Conservation (phyloP, 495 filamentous ascomycete species). For the Lophiostoma macrostomum region DNA sequence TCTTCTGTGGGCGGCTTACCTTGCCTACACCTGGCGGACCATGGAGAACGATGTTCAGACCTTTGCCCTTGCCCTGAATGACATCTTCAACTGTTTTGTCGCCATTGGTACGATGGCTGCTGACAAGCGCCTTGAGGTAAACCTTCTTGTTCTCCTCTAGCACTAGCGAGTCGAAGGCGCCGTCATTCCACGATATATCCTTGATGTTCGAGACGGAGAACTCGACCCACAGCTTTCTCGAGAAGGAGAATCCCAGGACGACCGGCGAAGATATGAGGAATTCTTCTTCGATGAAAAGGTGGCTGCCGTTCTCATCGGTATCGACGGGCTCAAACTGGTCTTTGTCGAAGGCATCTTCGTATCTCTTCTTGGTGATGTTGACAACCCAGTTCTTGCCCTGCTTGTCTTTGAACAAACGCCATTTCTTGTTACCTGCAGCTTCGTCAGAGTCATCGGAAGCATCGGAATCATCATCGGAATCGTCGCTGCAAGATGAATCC, state of each 20-base stretch:
- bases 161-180: conserved; percentile 76
- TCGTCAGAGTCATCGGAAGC: neutral
- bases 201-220: conserved; percentile 80
- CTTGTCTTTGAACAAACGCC: conserved; percentile 62
- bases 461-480: conserved; percentile 39
- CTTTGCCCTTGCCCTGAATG: conserved; percentile 74
- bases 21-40: conserved; percentile 70
- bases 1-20: too few relatives aligned
- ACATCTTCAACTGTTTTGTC: conserved; percentile 81
- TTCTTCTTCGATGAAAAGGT: conserved; percentile 78
- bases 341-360: conserved; percentile 59
- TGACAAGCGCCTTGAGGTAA: conserved; percentile 76
- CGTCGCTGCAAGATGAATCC: conserved; percentile 52
- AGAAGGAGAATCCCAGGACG: conserved; percentile 88
- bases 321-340: conserved; percentile 60
- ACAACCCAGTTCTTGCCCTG: conserved; percentile 59
- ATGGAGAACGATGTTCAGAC: conserved; percentile 72
- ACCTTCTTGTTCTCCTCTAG: conserved; percentile 72
- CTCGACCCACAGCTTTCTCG: conserved; percentile 88
- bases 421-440: conserved; percentile 28
- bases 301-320: conserved; percentile 45
- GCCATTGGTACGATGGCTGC: conserved; percentile 76
- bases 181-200: conserved; percentile 77
- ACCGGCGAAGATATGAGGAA: conserved; percentile 87
- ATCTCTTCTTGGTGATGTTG: conserved; percentile 59